phyloP scores from a whole-genome alignment of 2,329 filamentous ascomycete genomes.

The Microsporum audouinii region DNA sequence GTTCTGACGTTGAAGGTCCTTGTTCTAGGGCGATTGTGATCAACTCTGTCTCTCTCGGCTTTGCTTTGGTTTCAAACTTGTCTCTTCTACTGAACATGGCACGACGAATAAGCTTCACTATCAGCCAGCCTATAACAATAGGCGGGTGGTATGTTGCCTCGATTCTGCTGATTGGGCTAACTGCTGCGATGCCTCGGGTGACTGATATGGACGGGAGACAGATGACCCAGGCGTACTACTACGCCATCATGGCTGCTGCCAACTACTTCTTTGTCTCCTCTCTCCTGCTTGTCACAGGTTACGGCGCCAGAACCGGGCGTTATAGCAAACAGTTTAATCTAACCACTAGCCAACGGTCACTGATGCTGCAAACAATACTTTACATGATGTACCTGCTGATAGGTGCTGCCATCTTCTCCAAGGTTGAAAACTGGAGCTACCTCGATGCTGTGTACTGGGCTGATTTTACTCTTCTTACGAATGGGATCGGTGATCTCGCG shows the following conservation, averaged over 20 bases:
- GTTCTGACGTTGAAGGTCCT: neutral
- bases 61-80: constrained; percentile 44
- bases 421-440: constrained; percentile 27
- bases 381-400: constrained; percentile 32
- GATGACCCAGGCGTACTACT: constrained; percentile 48
- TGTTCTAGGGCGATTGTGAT: constrained; percentile 39
- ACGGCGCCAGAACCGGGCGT: constrained; percentile 43
- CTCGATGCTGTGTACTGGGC: constrained; percentile 27
- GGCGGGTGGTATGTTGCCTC: constrained; percentile 48
- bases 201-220: constrained; percentile 35
- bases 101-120: constrained; percentile 41
- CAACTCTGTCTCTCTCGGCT: constrained; percentile 45
- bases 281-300: constrained; percentile 45
- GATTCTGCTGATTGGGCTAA: constrained; percentile 42
- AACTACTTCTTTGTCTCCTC: constrained; percentile 47
- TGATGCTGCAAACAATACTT: constrained; percentile 36
- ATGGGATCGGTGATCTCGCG: constrained; percentile 25
- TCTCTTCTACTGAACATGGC: constrained; percentile 50
- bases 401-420: constrained; percentile 29
- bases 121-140: constrained; percentile 50
- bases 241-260: constrained; percentile 46
- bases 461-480: constrained; percentile 28
- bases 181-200: constrained; percentile 35
- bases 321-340: constrained; percentile 47
- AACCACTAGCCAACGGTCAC: constrained; percentile 45